Conservation (phyloP, 2,329 filamentous ascomycete species). For the Ceratocystis cubensis region DNA sequence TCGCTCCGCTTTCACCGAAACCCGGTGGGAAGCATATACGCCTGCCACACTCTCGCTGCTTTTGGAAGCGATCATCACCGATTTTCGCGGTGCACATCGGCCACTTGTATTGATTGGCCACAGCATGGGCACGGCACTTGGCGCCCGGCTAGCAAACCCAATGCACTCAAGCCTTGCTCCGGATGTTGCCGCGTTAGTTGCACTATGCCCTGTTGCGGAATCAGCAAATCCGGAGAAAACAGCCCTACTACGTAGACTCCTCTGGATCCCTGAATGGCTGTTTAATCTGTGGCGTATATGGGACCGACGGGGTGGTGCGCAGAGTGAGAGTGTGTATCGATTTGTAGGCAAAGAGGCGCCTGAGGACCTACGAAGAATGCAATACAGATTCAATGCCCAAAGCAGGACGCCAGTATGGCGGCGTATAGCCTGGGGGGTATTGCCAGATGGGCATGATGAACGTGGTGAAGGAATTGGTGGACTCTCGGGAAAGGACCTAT, state of each 20-base stretch:
- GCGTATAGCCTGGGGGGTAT: conserved; percentile 61
- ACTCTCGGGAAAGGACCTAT: conserved; percentile 55
- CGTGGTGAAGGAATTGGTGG: conserved; percentile 45
- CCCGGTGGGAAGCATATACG: conserved; percentile 64
- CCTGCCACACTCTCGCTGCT: conserved; percentile 63
- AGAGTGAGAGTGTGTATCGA: conserved; percentile 66
- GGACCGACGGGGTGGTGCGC: conserved; percentile 64
- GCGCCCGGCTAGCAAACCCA: conserved; percentile 51
- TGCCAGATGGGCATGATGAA: conserved; percentile 43
- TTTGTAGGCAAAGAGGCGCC: conserved; percentile 61
- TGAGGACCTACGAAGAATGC: conserved; percentile 51
- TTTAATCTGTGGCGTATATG: conserved; percentile 67
- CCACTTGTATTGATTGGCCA: conserved; percentile 72
- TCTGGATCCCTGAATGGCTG: conserved; percentile 56
- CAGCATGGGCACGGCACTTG: conserved; percentile 76
- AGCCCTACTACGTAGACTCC: conserved; percentile 40
- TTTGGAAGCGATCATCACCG: conserved; percentile 59
- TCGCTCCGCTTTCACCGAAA: conserved; percentile 59
- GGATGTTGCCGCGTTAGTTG: conserved; percentile 48
- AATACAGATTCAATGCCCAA: conserved; percentile 67
- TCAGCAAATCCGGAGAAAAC: conserved; percentile 41
- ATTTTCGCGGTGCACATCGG: conserved; percentile 54
- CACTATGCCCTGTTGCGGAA: conserved; percentile 64
- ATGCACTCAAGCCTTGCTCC: conserved; percentile 24
- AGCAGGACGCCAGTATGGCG: conserved; percentile 73